Percentiles rank a stretch among this genome's conserved stretches.
Evolutionary conservation across 257 asterid species (phyloP).

Genomic region (Nicotiana benthamiana): DNA sequence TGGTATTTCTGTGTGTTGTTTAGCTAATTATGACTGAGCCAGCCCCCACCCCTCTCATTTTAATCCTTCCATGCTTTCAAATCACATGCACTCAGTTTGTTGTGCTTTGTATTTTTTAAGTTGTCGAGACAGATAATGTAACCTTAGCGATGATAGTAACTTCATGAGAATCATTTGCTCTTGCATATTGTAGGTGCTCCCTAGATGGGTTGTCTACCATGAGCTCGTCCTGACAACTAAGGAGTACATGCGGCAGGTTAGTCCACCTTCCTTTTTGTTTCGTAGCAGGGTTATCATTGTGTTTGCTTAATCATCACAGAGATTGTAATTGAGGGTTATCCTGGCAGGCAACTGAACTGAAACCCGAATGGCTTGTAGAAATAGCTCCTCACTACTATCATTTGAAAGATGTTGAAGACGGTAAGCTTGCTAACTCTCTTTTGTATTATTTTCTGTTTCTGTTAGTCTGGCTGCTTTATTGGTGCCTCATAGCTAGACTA

Average conservation of each 20-base stretch:
- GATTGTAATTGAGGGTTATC: background rate
- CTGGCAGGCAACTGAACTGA: slow-evolving; percentile 67
- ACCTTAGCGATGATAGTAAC: background rate
- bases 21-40: background rate
- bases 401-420: slow-evolving; percentile 74
- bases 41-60: background rate
- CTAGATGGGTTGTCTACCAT: slow-evolving; percentile 89
- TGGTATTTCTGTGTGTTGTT: background rate
- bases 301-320: background rate
- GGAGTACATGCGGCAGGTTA: slow-evolving; percentile 89
- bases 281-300: background rate
- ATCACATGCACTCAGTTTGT: background rate
- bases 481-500: background rate
- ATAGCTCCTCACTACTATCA: slow-evolving; percentile 92
- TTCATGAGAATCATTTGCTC: background rate
- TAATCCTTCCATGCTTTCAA: background rate
- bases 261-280: background rate
- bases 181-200: slow-evolving; percentile 45
- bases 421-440: slow-evolving; percentile 26
- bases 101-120: background rate
- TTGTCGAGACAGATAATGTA: background rate
- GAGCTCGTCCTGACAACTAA: slow-evolving; percentile 84
- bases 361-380: slow-evolving; percentile 90
- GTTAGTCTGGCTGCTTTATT: background rate
- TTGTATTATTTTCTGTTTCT: background rate